Evolutionary conservation across 2,329 filamentous ascomycete genomes (phyloP).

Genomic region (Bipolaris victoriae): DNA sequence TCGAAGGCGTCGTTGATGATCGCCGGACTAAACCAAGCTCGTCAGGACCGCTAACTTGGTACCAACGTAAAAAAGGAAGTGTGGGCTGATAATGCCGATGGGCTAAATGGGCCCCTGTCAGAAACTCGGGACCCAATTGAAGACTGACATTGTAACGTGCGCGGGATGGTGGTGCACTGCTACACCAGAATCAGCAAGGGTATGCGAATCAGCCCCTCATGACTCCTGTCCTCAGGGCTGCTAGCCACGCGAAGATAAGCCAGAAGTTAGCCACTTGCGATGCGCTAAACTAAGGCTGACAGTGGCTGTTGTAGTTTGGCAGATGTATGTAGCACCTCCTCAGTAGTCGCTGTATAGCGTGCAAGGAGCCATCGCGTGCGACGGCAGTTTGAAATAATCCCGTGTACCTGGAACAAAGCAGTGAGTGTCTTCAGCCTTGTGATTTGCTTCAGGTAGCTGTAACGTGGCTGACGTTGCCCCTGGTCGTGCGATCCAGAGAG

Average conservation of each 20-base stretch:
- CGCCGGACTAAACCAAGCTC: slow-evolving; percentile 3
- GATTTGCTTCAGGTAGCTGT: slow-evolving; percentile 15
- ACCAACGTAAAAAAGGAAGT: slow-evolving; percentile 7
- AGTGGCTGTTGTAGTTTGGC: not conserved
- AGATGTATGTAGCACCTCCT: not conserved
- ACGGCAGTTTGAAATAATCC: not conserved
- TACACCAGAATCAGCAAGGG: slow-evolving; percentile 3
- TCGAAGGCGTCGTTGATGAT: not conserved
- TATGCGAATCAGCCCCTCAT: not conserved
- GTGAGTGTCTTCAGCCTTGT: slow-evolving; percentile 4
- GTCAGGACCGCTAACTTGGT: slow-evolving; percentile 1
- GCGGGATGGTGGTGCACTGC: slow-evolving; percentile 1
- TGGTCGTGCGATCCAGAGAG: slow-evolving; percentile 1
- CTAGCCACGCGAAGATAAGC: slow-evolving; percentile 1
- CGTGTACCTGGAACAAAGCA: slow-evolving; percentile 9
- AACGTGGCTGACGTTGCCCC: slow-evolving; percentile 6
- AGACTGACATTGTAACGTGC: slow-evolving; percentile 5
- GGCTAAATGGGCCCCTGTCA: not conserved
- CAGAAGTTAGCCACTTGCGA: not conserved
- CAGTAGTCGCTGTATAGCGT: not conserved
- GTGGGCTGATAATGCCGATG: not conserved
- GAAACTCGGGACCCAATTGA: slow-evolving; percentile 1
- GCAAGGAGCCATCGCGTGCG: slow-evolving; percentile 4
- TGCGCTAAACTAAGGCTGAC: not conserved
- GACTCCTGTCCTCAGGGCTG: not conserved